Percentiles rank a stretch among this genome's conserved stretches.
These are phyloP conservation scores for Brassica rapa DNA, from an alignment of 345 rosid species.

Conservation along the genomic window DNA sequence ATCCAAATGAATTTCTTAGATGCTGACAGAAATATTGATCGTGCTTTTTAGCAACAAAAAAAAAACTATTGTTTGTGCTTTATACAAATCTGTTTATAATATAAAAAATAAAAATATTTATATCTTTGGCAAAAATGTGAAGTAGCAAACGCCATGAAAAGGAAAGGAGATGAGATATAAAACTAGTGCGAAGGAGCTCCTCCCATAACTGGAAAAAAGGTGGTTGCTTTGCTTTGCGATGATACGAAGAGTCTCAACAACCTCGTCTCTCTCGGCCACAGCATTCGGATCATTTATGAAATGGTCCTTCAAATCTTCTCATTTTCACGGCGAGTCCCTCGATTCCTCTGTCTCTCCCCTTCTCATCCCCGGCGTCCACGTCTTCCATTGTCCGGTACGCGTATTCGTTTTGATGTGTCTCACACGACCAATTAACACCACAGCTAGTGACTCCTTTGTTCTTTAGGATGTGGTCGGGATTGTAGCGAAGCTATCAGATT, in stretches of 20 bases:
- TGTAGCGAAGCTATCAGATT: conserved; percentile 85
- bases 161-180: neutral
- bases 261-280: conserved; percentile 41
- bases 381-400: conserved; percentile 96
- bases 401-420: too few species aligned
- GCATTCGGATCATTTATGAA: conserved; percentile 45
- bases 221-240: conserved; percentile 9
- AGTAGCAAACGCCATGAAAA: neutral
- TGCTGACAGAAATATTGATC: neutral
- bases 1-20: neutral
- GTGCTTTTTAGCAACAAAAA: too few species aligned
- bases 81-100: neutral
- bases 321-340: conserved; percentile 49
- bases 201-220: neutral
- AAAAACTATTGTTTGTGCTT: neutral
- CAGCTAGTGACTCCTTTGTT: neutral
- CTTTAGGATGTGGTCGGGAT: conserved; percentile 82
- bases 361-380: conserved; percentile 78
- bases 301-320: conserved; percentile 53
- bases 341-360: conserved; percentile 51
- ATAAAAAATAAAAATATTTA: neutral
- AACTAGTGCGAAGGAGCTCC: neutral
- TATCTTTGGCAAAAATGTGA: neutral
- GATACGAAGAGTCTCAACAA: conserved; percentile 42
- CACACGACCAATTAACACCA: too few species aligned